Evolutionary conservation across 2,329 filamentous ascomycete genomes (phyloP).

Genomic region (Diatrype stigma): DNA sequence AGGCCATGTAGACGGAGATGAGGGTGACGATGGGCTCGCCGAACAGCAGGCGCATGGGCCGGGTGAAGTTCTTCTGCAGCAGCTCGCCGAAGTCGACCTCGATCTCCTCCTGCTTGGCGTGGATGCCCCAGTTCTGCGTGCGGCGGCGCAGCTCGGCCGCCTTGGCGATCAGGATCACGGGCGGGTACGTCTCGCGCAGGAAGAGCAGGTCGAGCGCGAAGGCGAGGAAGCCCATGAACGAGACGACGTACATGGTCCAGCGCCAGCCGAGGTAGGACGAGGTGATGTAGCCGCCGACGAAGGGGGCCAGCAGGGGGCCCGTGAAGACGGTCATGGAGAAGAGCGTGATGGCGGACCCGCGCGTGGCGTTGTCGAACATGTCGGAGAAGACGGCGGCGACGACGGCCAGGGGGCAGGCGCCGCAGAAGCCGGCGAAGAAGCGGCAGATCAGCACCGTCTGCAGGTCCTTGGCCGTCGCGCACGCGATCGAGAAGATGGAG

Average conservation of each 20-base stretch:
- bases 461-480: slow-evolving; percentile 63
- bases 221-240: slow-evolving; percentile 60
- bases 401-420: slow-evolving; percentile 63
- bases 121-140: slow-evolving; percentile 66
- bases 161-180: slow-evolving; percentile 59
- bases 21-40: slow-evolving; percentile 66
- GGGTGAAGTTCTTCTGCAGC: slow-evolving; percentile 62
- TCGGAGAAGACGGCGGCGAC: slow-evolving; percentile 70
- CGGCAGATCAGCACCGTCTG: slow-evolving; percentile 67
- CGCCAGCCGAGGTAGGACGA: slow-evolving; percentile 64
- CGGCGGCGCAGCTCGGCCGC: slow-evolving; percentile 57
- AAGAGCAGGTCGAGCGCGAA: slow-evolving; percentile 58
- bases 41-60: slow-evolving; percentile 62
- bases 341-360: slow-evolving; percentile 54
- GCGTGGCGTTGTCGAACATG: slow-evolving; percentile 62
- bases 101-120: slow-evolving; percentile 69
- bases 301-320: slow-evolving; percentile 63
- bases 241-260: slow-evolving; percentile 64
- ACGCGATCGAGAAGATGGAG: slow-evolving; percentile 62
- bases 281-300: slow-evolving; percentile 65
- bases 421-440: slow-evolving; percentile 71
- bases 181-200: slow-evolving; percentile 67
- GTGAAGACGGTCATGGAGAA: slow-evolving; percentile 62
- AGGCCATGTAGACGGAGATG: slow-evolving; percentile 68
- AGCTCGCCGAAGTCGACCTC: slow-evolving; percentile 63